Base-by-base conservation (phyloP, 139 green algal genomes). In the Tetradesmus obliquus region DNA sequence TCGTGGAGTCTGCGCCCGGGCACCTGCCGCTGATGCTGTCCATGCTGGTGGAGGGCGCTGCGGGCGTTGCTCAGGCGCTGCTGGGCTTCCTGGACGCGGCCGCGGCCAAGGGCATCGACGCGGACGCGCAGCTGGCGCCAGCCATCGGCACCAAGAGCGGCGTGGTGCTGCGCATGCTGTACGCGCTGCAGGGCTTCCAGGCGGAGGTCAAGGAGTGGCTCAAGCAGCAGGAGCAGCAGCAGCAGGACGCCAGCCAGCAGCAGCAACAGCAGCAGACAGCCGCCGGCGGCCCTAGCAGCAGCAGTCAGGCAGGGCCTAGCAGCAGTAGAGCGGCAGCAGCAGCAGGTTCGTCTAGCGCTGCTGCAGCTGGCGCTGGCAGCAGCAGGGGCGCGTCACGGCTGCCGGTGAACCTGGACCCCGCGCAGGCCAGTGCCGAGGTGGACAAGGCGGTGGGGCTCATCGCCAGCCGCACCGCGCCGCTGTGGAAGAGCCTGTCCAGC, bases 101-200 rank as follows among this genome's bases (percentile, higher is more conserved):
- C 1, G 84, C 86, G 13, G 57, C n/a, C 17, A 82, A 86, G 13
- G 93, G 93, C 84, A 86, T 95, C 19, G 89, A 93, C 12, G 88
- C 84, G 51, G 88, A 92, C 87, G 81, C 82, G 17, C 72, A 92
- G 66, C 83, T 93, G 5, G 91, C 93, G 22, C 79, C 90, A 12
- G 86, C 91, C 20, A 89, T 95, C 7, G 93, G 94, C 19, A 79
- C 7, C 45, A 90, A 93, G 66, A 95, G 96, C n/a, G 89, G 82
- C 1, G 91, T 94, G 55, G 89, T 97, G 55, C 93, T 98, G 92
- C 93, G 96, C 24, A 91, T 97, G 60, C 93, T 98, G 90, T 93
- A 97, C 81, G 92, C 93, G n/a, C 87, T 98, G 72, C 88, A 95
- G 87, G 88, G 88, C 20, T 95, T 98, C 86, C 72, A 90, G 74